Conservation (phyloP, 2,329 filamentous ascomycete genomes). For the Neopestalotiopsis clavispora region DNA sequence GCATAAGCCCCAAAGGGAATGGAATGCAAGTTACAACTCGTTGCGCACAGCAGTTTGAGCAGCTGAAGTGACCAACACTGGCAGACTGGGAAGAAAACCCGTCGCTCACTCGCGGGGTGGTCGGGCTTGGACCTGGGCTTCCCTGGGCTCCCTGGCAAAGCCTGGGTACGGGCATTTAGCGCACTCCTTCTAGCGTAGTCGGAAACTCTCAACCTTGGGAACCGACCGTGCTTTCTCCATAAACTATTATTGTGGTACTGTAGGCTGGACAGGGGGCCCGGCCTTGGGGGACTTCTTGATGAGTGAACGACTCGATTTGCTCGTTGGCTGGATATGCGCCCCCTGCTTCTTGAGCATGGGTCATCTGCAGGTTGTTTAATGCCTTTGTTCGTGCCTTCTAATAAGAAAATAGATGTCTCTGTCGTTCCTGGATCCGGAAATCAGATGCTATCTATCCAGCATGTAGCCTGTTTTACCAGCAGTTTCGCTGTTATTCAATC, state of each 20-base stretch:
- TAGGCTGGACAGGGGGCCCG: neutral
- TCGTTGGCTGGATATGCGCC: neutral
- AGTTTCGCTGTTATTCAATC: neutral
- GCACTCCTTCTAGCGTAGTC: neutral
- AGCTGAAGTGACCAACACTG: too few species aligned
- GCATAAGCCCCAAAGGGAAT: neutral
- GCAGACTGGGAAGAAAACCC: neutral
- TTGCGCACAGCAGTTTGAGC: neutral
- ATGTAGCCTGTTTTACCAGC: too few species aligned
- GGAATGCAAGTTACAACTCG: neutral
- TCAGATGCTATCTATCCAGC: neutral
- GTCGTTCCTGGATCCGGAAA: neutral
- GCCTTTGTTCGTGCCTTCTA: neutral
- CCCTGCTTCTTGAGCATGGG: neutral
- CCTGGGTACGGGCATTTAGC: neutral
- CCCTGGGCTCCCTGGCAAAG: too few species aligned
- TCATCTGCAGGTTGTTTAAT: neutral
- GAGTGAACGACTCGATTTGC: neutral
- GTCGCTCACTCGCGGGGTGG: neutral
- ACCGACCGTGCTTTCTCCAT: neutral
- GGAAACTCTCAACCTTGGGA: neutral
- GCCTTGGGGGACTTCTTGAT: neutral
- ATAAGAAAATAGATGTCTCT: neutral
- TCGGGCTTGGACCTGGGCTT: neutral
- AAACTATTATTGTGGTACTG: neutral